Percentiles rank a stretch among this genome's conserved stretches.
Conservation (phyloP, 106 monocot species). For the Amphibolis antarctica region DNA sequence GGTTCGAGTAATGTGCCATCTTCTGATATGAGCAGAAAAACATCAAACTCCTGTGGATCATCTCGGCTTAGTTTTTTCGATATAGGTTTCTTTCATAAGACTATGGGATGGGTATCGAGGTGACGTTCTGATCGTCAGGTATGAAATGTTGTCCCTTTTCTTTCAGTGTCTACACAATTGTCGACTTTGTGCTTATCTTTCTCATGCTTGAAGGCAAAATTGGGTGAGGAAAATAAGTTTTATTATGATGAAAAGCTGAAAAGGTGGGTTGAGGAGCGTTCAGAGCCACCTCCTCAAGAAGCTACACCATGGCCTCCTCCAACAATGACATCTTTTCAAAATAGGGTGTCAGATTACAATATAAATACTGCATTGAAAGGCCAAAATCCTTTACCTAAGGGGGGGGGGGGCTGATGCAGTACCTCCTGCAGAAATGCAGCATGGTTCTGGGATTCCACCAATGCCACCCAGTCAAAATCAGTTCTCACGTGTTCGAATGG, state of each 20-base stretch:
- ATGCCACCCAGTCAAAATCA: slow-evolving; percentile 78
- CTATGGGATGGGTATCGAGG: slow-evolving; percentile 85
- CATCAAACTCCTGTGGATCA: slow-evolving; percentile 26
- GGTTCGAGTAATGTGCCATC: slow-evolving; percentile 26
- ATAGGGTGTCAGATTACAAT: slow-evolving; percentile 35
- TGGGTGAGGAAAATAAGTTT: slow-evolving; percentile 86
- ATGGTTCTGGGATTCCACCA: slow-evolving; percentile 49
- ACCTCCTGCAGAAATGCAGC: slow-evolving; percentile 20
- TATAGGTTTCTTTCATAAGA: slow-evolving; percentile 60
- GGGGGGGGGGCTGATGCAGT: slow-evolving; percentile 6
- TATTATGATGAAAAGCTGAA: slow-evolving; percentile 96
- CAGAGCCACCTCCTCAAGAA: slow-evolving; percentile 50
- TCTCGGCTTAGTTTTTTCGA: slow-evolving; percentile 76
- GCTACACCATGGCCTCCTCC: slow-evolving; percentile 67
- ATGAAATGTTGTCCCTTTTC: not conserved
- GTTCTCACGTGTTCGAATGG: slow-evolving; percentile 68
- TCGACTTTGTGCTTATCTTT: not conserved
- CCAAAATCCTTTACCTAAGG: slow-evolving; percentile 3
- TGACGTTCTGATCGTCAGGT: slow-evolving; percentile 67
- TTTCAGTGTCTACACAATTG: not conserved
- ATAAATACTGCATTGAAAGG: slow-evolving; percentile 31
- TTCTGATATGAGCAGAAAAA: slow-evolving; percentile 32
- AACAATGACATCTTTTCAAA: slow-evolving; percentile 31
- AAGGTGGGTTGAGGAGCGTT: slow-evolving; percentile 95
- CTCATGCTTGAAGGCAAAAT: slow-evolving; percentile 44